These are phyloP conservation scores for Fusarium robinianum DNA, from an alignment of 2,329 filamentous ascomycete species.

Conservation along the genomic window DNA sequence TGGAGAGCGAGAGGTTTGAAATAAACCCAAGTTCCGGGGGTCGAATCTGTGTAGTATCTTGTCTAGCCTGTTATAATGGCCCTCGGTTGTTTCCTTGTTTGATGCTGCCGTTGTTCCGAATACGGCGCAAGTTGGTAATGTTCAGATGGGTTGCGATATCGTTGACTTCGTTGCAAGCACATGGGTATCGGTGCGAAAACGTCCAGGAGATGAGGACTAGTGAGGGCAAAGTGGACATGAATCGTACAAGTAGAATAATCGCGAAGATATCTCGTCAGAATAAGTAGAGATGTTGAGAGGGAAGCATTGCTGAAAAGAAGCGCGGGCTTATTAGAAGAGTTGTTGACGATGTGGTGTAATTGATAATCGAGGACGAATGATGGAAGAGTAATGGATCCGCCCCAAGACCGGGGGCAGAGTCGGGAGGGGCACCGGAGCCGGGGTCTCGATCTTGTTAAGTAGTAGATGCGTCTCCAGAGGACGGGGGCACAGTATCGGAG, in stretches of 20 bases:
- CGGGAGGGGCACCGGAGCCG: too few relatives aligned
- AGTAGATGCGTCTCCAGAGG: too few relatives aligned
- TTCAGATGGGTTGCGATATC: slow-evolving; percentile 26
- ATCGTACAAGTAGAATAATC: slow-evolving; percentile 23
- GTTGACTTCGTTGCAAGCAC: slow-evolving; percentile 28
- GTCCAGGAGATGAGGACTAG: slow-evolving; percentile 25
- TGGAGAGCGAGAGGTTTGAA: background rate
- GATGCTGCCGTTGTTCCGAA: slow-evolving; percentile 6
- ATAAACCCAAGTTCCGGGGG: background rate
- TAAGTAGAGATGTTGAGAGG: slow-evolving; percentile 1
- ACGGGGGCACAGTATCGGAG: too few relatives aligned
- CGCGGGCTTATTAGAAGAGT: too few relatives aligned
- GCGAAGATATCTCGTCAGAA: too few relatives aligned
- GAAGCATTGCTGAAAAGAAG: slow-evolving; percentile 24
- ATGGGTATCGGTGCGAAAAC: slow-evolving; percentile 18
- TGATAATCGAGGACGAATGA: too few relatives aligned
- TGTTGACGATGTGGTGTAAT: too few relatives aligned
- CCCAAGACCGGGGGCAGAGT: too few relatives aligned
- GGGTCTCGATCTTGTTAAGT: too few relatives aligned
- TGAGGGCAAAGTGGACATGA: slow-evolving; percentile 27
- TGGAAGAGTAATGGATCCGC: too few relatives aligned
- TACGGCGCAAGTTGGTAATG: too few relatives aligned
- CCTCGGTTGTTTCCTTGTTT: slow-evolving; percentile 2
- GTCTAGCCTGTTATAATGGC: slow-evolving; percentile 3
- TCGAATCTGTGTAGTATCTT: slow-evolving; percentile 7